Base-by-base conservation (phyloP, 768 basidiomycete genomes). In the Phaeotremella skinneri region DNA sequence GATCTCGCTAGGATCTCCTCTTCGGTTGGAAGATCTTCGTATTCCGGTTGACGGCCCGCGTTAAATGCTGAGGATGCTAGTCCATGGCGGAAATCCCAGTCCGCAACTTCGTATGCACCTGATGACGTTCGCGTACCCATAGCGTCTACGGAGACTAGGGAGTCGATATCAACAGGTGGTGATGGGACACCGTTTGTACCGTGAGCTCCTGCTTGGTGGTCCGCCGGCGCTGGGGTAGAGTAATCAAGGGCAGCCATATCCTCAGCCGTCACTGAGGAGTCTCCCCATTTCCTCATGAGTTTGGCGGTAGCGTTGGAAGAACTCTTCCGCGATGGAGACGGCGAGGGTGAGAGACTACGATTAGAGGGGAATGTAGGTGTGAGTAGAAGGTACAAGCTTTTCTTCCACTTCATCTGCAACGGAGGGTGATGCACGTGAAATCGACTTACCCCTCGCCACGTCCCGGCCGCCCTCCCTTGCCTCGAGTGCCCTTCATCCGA, bases 221-320 rank as follows among this genome's bases (percentile, higher is more conserved):
- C 59, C 4, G 72, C 62, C 5, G 75, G 67, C 52, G 81, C 81
- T 0, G 79, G 68, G 34, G 76, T 68, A 3, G 74, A 72, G 59
- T 89, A 98, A 77, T 99, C 92, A 53, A 97, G 83, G 41, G 88
- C 86, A 4, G 87, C 90, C 90, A 98, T 94, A 64, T 98, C 96
- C 16, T 83, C 82, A 64, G 90, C 89, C 9, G 85, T 86, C 2
- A 88, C 86, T 4, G 56, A 51, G 63, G 85, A 83, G 69, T 94
- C 85, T 23, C 87, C 91, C 96, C 96, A 99, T 79, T 91, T 98
- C 29, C 96, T 86, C 76, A 87, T 87, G 14, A 80, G 69, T 78
- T 92, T 91, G 2, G 82, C 74, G 0, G 81, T 71, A 0, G 67
- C 62, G 20, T 56, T 59, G 5, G 62, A 55, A 2, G 66, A 47